Percentiles rank a stretch among this genome's conserved stretches.
Evolutionary conservation across 2,329 filamentous ascomycete species (phyloP).

Genomic region (Botrytis hyacinthi): DNA sequence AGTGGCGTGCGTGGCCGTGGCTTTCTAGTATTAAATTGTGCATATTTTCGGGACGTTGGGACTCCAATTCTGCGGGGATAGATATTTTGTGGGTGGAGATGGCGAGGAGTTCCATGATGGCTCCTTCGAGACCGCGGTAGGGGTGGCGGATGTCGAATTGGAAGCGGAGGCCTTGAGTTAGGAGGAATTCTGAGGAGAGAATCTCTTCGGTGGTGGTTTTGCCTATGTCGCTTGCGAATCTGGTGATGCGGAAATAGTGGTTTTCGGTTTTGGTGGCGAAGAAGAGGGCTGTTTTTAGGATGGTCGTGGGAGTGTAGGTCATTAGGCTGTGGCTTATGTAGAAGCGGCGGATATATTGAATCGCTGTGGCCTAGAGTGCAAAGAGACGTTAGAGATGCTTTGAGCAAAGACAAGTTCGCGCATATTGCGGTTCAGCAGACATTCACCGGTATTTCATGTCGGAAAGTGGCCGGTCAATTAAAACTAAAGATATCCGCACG

Average conservation of each 20-base stretch:
- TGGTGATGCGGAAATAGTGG: conserved; percentile 57
- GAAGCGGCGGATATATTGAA: conserved; percentile 79
- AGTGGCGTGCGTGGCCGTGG: conserved; percentile 68
- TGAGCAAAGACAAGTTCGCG: not conserved
- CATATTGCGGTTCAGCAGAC: not conserved
- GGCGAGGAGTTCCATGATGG: conserved; percentile 69
- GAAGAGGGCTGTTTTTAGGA: conserved; percentile 87
- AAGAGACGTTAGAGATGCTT: not conserved
- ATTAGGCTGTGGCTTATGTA: conserved; percentile 94
- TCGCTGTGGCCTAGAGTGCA: conserved; percentile 38
- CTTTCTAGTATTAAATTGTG: conserved; percentile 54
- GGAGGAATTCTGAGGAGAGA: conserved; percentile 84
- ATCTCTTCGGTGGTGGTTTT: conserved; percentile 76
- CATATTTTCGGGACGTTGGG: conserved; percentile 28
- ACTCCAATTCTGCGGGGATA: conserved; percentile 14
- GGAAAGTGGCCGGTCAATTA: not conserved
- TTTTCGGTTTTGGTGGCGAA: conserved; percentile 93
- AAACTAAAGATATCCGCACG: not conserved
- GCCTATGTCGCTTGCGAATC: conserved; percentile 68
- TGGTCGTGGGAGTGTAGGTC: conserved; percentile 89
- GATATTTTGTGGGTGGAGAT: conserved; percentile 12
- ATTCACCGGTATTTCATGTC: fast-evolving
- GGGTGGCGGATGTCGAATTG: conserved; percentile 92
- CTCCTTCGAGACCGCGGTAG: conserved; percentile 81
- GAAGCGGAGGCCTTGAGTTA: conserved; percentile 90